Evolutionary conservation across 164 flowering plant species (phyloP), one percentile per base, ranked within the genome.

Genomic region (Annona cherimola): DNA sequence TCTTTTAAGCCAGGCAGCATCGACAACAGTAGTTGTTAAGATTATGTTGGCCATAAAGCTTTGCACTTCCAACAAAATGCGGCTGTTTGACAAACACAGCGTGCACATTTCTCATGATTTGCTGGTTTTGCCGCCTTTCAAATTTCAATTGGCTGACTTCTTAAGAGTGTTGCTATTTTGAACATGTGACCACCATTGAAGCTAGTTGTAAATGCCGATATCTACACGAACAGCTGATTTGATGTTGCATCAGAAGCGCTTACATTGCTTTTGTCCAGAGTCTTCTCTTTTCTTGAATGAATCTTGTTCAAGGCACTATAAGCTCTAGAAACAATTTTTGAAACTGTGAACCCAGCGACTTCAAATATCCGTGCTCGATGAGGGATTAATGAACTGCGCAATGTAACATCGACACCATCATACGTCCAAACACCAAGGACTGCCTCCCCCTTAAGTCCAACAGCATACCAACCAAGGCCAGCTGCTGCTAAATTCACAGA

Each of bases 381-480:
- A 71, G 92, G 97, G 71, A 95, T 80, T 76, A 95, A 73, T 45
- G 97, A 69, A 77, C 81, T 84, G 11, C 98, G 88, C 61, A 86
- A 67, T 61, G 85, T 75, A 45, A 93, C 82, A 54, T 90, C 93
- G 12, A 95, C 81, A 60, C 97, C 97, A 50, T 93, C 98, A 50
- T 95, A 95, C 0, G 94, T 89, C 99, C 99, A 93, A 72, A 86
- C 93, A 63, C 93, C 86, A 44, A 95, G 73, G 4, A 55, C 59
- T 20, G 94, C 99, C 72, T 93, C 93, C 64, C 99, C 99, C 79
- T 88, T 93, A 14, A 95, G 88, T 65, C 96, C 94, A 76, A 95
- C 70, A 42, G 92, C 88, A 84, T 91, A 91, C 99, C 99, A 95
- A 71, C 99, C 98, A 42, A 95, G 86, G 69, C 98, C 98, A 73